Base-by-base conservation (phyloP, 352 stramenopile genomes). In the Poterioochromonas sp. region DNA sequence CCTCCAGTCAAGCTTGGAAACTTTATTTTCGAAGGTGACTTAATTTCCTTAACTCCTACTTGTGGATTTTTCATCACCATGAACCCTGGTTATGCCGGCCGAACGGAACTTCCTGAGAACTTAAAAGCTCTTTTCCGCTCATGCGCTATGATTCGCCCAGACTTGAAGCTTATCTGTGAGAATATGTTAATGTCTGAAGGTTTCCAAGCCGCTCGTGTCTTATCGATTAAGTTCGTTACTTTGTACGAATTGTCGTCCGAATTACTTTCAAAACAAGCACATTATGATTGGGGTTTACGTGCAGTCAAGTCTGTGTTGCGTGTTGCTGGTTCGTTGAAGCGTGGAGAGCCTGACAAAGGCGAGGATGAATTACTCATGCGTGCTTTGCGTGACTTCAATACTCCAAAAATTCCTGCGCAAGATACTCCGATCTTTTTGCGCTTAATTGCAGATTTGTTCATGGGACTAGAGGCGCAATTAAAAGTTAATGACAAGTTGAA, bases 51-150 rank as follows among this genome's bases (percentile, higher is more conserved):
- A 35, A 92, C 91, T 26, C 91, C 96, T 12, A 97, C 92, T 73
- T 93, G 92, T 1, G 98, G 94, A 0, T 93, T 97, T 82, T 98
- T 98, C 82, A 99, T 99, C 79, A 99, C 95, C 0, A 99, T 98
- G 95, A 99, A 99, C 83, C 95, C 95, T 2, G 95, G 95, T 64
- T 99, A 99, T 81, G 94, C 94, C 62, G 95, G 95, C 65, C 90
- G 95, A 5, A 94, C 98, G 80, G 95, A 98, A 82, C 84, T 99
- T 0, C 95, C 95, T 8, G 95, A 99, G 83, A 99, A 99, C 80
- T 85, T 99, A 11, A 99, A 99, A 83, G 93, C 92, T 11, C 84
- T 98, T 22, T 97, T 97, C 82, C 87, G 92, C 44, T 90, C 91
- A 8, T 92, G 97, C 71, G 91, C 92, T 20, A 98, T 98, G 93